A percentile compares a stretch with the other conserved stretches of the same genome.
phyloP scores from a whole-genome alignment of 1,284 basidiomycete genomes.

The Marasmius oreades region DNA sequence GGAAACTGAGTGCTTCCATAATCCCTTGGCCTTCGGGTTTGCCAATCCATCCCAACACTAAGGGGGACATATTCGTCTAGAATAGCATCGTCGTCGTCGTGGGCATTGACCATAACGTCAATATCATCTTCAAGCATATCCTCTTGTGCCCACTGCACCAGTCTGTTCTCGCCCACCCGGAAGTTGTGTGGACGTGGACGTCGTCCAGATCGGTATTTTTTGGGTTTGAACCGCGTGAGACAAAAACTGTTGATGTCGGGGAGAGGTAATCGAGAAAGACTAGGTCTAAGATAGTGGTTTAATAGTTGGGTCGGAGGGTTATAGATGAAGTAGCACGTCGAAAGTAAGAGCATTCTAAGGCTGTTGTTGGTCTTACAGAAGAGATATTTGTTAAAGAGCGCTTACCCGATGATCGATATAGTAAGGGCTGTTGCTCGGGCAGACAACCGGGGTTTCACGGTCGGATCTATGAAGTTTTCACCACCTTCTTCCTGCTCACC shows the following conservation, averaged over 20 bases:
- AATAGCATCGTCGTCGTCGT: constrained; percentile 7
- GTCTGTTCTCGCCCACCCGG: constrained; percentile 6
- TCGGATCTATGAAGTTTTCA: not conserved
- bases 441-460: not conserved
- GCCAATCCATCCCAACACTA: constrained; percentile 12
- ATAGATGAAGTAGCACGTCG: constrained; percentile 2
- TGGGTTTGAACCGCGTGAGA: not conserved
- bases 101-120: constrained; percentile 12
- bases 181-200: not conserved
- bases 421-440: not conserved
- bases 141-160: constrained; percentile 12
- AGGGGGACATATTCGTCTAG: constrained; percentile 11
- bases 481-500: not conserved
- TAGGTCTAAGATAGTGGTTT: constrained; percentile 1
- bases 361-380: not conserved
- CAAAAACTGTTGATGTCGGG: not conserved
- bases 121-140: constrained; percentile 8
- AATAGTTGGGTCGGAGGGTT: constrained; percentile 4
- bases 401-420: constrained; percentile 1
- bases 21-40: constrained; percentile 1
- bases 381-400: not conserved
- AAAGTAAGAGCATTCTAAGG: not conserved
- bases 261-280: constrained; percentile 3
- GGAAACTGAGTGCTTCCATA: constrained; percentile 3
- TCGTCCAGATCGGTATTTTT: not conserved